Base-by-base conservation (phyloP, 108 stramenopile genomes). In the Pseudonitzschia pungens region DNA sequence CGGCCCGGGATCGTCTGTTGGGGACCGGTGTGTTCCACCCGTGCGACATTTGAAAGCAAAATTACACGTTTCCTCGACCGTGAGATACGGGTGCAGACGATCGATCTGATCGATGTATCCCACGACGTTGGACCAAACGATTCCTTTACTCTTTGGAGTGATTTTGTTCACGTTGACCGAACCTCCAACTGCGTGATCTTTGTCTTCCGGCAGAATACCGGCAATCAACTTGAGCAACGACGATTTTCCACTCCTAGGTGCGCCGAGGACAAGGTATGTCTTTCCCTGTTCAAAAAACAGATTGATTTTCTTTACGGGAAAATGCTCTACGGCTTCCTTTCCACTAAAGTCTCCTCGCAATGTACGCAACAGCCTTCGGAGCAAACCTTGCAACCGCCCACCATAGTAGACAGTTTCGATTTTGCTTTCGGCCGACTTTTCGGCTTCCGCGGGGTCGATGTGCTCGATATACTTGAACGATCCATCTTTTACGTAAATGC, bases 181-280 rank as follows among this genome's bases (percentile, higher is more conserved):
- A 32, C 87, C 83, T 21, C 54, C 68, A 29, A 78, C 15, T 20
- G 44, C 68, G 14, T 70, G 54, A 26, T 76, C 45, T 45, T 81
- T 36, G 24, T 62, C 72, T 16, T 70, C 44, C 22, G 72, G 70
- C 9, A 77, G 45, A 50, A 65, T 71, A 7, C 69, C 44, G 0
- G 80, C 75, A 75, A 86, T 74, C 86, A 83, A 74, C 43, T 77
- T 79, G 32, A 87, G 56, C 15, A 86, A 52, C 1, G 87, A 78
- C 42, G 79, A 83, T 75, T 92, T 92, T 8, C 90, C 90, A 53
- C 72, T 83, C 10, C 92, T 88, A 11, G 93, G 94, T 18, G 89
- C 85, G 29, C 92, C 92, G 33, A 77, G 69, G 27, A 96, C 85
- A 28, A 96, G 86, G 62, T 93, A 94, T 62, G 89, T 81, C 56